Base-by-base conservation (phyloP, 1,284 basidiomycete genomes). In the Moesziomyces sp. region DNA sequence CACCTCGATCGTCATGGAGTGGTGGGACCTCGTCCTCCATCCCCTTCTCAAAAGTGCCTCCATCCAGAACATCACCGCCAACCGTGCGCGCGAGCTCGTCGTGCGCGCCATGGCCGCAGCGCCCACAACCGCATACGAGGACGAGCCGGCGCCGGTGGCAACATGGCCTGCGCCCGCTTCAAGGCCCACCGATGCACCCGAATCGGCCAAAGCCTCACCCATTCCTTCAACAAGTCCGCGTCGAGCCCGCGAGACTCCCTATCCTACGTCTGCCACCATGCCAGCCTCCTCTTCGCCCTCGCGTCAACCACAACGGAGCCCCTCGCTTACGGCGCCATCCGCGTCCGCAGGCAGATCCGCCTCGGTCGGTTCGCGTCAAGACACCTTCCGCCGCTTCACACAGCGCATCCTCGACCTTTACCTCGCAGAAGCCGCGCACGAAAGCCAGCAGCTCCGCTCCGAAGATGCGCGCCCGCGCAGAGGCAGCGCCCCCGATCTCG, bases 1-100 rank as follows among this genome's bases (percentile, higher is more conserved):
- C 16, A 43, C 43, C 5, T 48, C 45, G 34, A 72, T 83, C 30
- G 68, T 80, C 2, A 58, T 72, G 56, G 67, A 78, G 46, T 84
- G 82, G 82, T 82, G 78, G 76, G 80, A 81, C 35, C 66, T 75
- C 28, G 58, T 81, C 11, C 56, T 84, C 11, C 64, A 74, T 11
- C 82, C 81, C 24, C 49, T 81, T 13, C 71, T 84, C 45, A 73
- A 79, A 47, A 69, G 69, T 26, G 53, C 66, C 0, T 52, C 61
- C n/a, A 58, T 76, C 6, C 51, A 68, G 30, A 64, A 63, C 49
- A 65, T 58, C 24, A 66, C 75, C 11, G 72, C 68, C 26, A 66
- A 64, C 19, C 66, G 75, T 18, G 80, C 79, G 1, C 60, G 75
- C 7, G 58, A 73, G 26, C 78, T 84, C 46, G 73, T 74, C 26